Base-by-base conservation (phyloP, 75 land plant genomes). In the Isoetes taiwanensis region DNA sequence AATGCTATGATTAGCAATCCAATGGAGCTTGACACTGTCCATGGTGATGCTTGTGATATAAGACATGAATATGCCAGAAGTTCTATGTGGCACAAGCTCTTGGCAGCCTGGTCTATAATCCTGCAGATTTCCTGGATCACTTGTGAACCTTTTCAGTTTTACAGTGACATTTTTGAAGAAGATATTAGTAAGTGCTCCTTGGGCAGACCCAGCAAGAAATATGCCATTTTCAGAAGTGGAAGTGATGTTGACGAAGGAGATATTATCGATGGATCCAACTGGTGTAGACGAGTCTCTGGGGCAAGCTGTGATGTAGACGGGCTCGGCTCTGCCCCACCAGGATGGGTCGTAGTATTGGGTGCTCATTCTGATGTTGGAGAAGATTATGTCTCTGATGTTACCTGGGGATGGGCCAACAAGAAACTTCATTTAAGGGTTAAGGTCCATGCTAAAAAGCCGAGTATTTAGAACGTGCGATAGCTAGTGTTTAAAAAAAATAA, bases 281-380 rank as follows among this genome's bases (percentile, higher is more conserved):
- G 30, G 55, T 9, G 96, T 75, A 3, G 38, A 38, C 0, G 68
- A 31, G 25, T 75, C 43, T n/a, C 91, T 48, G 9, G 83, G 79
- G 59, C 96, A 90, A 4, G 84, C 74, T 1, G 87, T 90, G 5
- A 90, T 54, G 43, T 90, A 90, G 32, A 90, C 82, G 0, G 96
- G 91, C 65, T 90, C 91, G 1, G 87, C 96, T 34, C 93, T 63
- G 30, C 96, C 96, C 96, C 96, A 85, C 96, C 96, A 90, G 31
- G 78, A 86, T 23, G 73, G 76, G 60, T 90, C 78, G 43, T 90
- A 90, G 72, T 85, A 90, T 52, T 91, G 78, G 16, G 93, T 90
- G 61, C 58, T 73, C 37, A 90, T 80, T 29, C 75, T 76, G 32
- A 90, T 82, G 76, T 90, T 85, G 6, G 87, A 78, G 74, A 82